Base-by-base conservation (phyloP, 2,329 filamentous ascomycete genomes). In the Pseudocercospora vitis region DNA sequence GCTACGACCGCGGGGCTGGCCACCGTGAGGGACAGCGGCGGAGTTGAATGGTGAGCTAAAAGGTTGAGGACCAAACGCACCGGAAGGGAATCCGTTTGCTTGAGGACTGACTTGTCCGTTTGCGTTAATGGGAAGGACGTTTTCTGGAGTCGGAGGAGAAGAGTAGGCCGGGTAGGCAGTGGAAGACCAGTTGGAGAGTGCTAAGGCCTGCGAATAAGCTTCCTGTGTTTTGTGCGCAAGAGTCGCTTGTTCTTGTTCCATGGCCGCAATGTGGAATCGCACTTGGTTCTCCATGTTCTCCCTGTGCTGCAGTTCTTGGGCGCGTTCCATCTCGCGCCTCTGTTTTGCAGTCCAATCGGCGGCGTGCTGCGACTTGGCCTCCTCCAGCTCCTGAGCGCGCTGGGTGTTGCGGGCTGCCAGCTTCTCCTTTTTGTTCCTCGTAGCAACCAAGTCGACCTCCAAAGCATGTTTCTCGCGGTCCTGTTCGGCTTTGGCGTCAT, bases 381-480 rank as follows among this genome's bases (percentile, higher is more conserved):
- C 84, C 52, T 84, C 83, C 61, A 87, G 80, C 70, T 91, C 87
- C 60, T 82, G 84, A 60, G 87, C 84, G 19, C 89, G 82, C 74
- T 89, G 89, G 66, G 80, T 78, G 63, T 88, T 86, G 47, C 88
- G 84, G 21, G 81, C 78, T 51, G 83, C 81, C 35, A 89, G 84
- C 72, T 88, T 88, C 73, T 89, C 88, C 46, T 82, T 81, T 70
- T 88, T 88, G 52, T 83, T 81, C 65, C 85, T 80, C 24, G 86
- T 74, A 58, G 79, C 78, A 16, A 77, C 74, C 63, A 85, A 80
- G 53, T 91, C 87, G 42, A 83, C 79, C 62, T 84, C 81, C 48
- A 87, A 78, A 23, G 76, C 74, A 63, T 83, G 81, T 57, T 87
- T 73, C 52, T 86, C 81, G 59, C 79, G 79, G 57, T 89, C 85